Evolutionary conservation across 2,329 filamentous ascomycete species (phyloP).

Genomic region (Clonostachys byssicola): DNA sequence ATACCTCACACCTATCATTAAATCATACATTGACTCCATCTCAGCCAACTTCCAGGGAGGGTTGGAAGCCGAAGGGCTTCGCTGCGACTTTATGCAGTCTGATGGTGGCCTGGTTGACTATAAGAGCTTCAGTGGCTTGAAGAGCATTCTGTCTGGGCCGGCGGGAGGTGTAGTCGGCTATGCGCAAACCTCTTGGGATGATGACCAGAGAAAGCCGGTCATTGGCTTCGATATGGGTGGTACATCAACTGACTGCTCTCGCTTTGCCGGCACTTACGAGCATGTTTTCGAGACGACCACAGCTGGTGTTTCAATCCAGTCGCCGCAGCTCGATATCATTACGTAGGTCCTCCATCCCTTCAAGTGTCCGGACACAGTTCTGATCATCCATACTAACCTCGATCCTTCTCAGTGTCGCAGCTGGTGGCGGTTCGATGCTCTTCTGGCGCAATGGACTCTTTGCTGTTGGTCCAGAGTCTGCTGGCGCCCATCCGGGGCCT

Average conservation of each 20-base stretch:
- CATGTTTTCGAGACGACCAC: conserved; percentile 70
- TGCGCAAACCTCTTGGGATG: conserved; percentile 64
- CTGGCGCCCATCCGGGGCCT: conserved; percentile 66
- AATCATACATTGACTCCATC: conserved; percentile 64
- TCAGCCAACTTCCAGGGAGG: conserved; percentile 49
- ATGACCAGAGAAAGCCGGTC: conserved; percentile 57
- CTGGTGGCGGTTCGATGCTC: conserved; percentile 43
- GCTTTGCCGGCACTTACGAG: conserved; percentile 65
- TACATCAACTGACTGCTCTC: conserved; percentile 66
- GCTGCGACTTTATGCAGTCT: conserved; percentile 64
- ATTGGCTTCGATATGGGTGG: conserved; percentile 48
- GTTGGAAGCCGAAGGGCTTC: conserved; percentile 28
- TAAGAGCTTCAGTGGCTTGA: conserved; percentile 56
- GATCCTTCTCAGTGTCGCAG: conserved; percentile 32
- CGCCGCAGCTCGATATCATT: conserved; percentile 69
- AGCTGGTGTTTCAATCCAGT: conserved; percentile 65
- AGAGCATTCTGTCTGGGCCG: conserved; percentile 63
- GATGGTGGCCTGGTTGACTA: conserved; percentile 40
- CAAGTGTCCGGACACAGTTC: too few relatives aligned
- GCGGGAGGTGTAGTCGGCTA: conserved; percentile 71
- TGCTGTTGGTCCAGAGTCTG: conserved; percentile 66
- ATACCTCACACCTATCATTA: conserved; percentile 67
- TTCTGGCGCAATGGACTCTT: conserved; percentile 68
- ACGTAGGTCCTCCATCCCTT: conserved; percentile 26
- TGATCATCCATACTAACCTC: too few relatives aligned